Percentiles rank a stretch among this genome's conserved stretches.
phyloP scores from a whole-genome alignment of 2,329 filamentous ascomycete genomes.

The Tolypocladium nubicola region DNA sequence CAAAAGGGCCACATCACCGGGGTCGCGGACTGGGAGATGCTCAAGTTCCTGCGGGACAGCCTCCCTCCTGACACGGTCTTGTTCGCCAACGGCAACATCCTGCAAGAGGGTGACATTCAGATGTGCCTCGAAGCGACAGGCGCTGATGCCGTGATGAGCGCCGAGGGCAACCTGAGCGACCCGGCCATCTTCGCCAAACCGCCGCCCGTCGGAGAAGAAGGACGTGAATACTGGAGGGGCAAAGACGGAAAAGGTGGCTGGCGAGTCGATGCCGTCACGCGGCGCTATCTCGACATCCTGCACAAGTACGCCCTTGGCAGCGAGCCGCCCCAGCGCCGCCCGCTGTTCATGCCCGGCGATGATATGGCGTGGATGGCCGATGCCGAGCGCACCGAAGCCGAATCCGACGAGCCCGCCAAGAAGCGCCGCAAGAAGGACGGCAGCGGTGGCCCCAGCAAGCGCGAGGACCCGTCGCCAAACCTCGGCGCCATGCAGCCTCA shows the following conservation, averaged over 20 bases:
- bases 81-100: slow-evolving; percentile 92
- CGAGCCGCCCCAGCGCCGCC: slow-evolving; percentile 54
- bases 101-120: slow-evolving; percentile 69
- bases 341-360: slow-evolving; percentile 61
- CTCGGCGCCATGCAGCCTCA: slow-evolving; percentile 79
- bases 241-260: slow-evolving; percentile 72
- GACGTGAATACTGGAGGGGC: slow-evolving; percentile 79
- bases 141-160: slow-evolving; percentile 89
- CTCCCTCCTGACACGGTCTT: slow-evolving; percentile 82
- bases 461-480: slow-evolving; percentile 44
- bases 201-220: slow-evolving; percentile 53
- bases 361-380: slow-evolving; percentile 34
- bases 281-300: slow-evolving; percentile 85
- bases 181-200: slow-evolving; percentile 71
- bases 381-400: slow-evolving; percentile 15
- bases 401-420: slow-evolving; percentile 35
- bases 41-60: slow-evolving; percentile 72
- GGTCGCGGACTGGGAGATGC: slow-evolving; percentile 80
- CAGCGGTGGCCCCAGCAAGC: slow-evolving; percentile 15
- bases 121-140: slow-evolving; percentile 73
- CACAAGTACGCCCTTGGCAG: slow-evolving; percentile 63
- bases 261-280: slow-evolving; percentile 75
- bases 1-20: slow-evolving; percentile 96
- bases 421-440: slow-evolving; percentile 39
- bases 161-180: slow-evolving; percentile 89